Evolutionary conservation across 768 basidiomycete genomes (phyloP).

Genomic region (Leccinum variicolor): DNA sequence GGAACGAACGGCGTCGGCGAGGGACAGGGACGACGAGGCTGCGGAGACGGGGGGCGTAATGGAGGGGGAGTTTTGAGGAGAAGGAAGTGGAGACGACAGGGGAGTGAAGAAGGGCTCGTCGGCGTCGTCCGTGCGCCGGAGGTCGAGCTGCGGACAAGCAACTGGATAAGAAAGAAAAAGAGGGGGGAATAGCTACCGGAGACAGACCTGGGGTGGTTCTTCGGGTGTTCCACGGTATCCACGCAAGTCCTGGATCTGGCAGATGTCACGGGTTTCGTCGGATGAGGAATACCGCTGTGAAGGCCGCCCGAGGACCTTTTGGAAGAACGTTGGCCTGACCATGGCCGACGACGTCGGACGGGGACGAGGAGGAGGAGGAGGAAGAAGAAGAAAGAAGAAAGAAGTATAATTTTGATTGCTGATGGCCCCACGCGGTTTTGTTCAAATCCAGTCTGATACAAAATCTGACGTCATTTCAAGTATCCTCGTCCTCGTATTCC

Average conservation of each 20-base stretch:
- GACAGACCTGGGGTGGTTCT: constrained; percentile 20
- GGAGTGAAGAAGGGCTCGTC: constrained; percentile 53
- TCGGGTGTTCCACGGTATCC: constrained; percentile 8
- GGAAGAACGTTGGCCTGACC: constrained; percentile 56
- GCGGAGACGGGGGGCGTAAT: constrained; percentile 23
- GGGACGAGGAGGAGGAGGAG: constrained; percentile 3
- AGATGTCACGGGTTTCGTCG: constrained; percentile 3
- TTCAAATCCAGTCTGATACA: constrained; percentile 19
- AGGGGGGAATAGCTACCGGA: not conserved
- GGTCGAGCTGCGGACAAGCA: constrained; percentile 12
- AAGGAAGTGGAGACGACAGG: constrained; percentile 15
- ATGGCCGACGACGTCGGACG: constrained; percentile 28
- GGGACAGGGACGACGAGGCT: constrained; percentile 28
- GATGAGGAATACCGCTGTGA: constrained; percentile 55
- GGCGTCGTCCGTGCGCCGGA: constrained; percentile 24
- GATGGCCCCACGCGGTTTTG: constrained; percentile 21
- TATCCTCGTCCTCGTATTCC: constrained; percentile 5
- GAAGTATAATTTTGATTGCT: not conserved
- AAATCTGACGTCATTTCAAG: constrained; percentile 20
- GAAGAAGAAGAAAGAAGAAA: not conserved
- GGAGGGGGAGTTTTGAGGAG: constrained; percentile 20
- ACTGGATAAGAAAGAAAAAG: constrained; percentile 3
- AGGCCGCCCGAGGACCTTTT: constrained; percentile 59
- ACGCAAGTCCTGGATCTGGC: constrained; percentile 2
- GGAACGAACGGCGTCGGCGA: constrained; percentile 36